Evolutionary conservation across 441 rosid genomes (phyloP), one percentile per base, ranked within the genome.

Genomic region (Jatropha multifida): DNA sequence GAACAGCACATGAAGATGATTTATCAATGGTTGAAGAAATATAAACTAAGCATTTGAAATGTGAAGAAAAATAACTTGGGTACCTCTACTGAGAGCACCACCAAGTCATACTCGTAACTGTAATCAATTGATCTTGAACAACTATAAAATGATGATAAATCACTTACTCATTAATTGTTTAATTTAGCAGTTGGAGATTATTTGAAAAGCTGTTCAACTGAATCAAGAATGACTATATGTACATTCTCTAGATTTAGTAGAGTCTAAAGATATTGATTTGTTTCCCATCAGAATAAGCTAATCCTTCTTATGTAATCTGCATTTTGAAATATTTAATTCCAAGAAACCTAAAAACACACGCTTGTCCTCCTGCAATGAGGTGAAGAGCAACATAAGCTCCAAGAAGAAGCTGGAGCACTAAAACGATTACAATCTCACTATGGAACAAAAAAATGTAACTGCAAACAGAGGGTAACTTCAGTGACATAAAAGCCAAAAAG

Each of bases 301-400:
- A 44, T n/a, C 2, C 26, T 56, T 20, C 3, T 56, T 18, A 56
- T 52, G 7, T 6, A 8, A 20, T 12, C 61, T 58, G 20, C 11
- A 23, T 44, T 66, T 66, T 23, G 37, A 40, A 42, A 32, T 14
- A 4, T 23, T 11, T 7, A 65, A 66, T 52, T 44, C 20, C 23
- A 67, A 67, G 58, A 67, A 67, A 14, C 54, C 37, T 4, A n/a
- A n/a, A 4, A 65, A 44, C 51, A 65, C 18, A 23, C 38, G 14
- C 54, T 42, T 65, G 2, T 32, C 32, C 58, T 65, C 68, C 52
- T 20, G 27, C 40, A 44, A 65, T 20, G 14, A 44, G 11, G 69
- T 67, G 55, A 26, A 48, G 46, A 44, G 69, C 27, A 66, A 44
- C 69, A 66, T 66, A 44, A 66, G 51, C 48, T 26, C 69, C 32